Base-by-base conservation (phyloP, 306 rosid genomes). In the Cajanus cajan region DNA sequence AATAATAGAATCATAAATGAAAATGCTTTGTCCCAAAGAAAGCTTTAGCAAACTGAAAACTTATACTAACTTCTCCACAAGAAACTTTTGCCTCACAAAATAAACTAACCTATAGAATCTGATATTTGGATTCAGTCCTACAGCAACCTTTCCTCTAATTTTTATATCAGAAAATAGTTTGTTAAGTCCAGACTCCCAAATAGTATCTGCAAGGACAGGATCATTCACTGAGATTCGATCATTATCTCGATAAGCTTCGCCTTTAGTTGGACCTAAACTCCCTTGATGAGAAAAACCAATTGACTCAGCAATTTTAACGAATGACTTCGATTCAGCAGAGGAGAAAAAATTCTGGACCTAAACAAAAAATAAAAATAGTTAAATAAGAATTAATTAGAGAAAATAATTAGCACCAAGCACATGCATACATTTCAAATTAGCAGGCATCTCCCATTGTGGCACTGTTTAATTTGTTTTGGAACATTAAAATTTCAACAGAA, bases 221-320 rank as follows among this genome's bases (percentile, higher is more conserved):
- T 91, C 91, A 57, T 84, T 85, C 82, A 91, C 89, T 11, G 96
- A 81, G 74, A 91, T 77, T 78, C 98, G 80, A 75, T 92, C 98
- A 73, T 95, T 92, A 80, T 95, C 98, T 82, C 97, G 83, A 47
- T 77, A 92, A 73, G 98, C 98, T 84, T 95, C 97, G 18, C 98
- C 98, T 86, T 84, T 86, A 5, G 89, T 48, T 64, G 98, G 98
- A 85, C 98, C 98, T 34, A 87, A 85, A 68, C 98, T 95, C 70
- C 97, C 97, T 66, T 92, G 98, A 84, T 86, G 96, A 65, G 83
- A 69, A 85, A 95, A 95, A 68, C 98, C 98, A 43, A 86, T 71
- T 65, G 78, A 76, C 67, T 95, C 97, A 4, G 98, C 94, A 68
- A 65, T 86, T 76, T 87, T 90, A 52, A 95, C 41, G 51, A 95